Percentiles rank a stretch among this genome's conserved stretches.
These are phyloP conservation scores for Niebla homalea DNA, from an alignment of 495 filamentous ascomycete genomes.

Conservation along the genomic window DNA sequence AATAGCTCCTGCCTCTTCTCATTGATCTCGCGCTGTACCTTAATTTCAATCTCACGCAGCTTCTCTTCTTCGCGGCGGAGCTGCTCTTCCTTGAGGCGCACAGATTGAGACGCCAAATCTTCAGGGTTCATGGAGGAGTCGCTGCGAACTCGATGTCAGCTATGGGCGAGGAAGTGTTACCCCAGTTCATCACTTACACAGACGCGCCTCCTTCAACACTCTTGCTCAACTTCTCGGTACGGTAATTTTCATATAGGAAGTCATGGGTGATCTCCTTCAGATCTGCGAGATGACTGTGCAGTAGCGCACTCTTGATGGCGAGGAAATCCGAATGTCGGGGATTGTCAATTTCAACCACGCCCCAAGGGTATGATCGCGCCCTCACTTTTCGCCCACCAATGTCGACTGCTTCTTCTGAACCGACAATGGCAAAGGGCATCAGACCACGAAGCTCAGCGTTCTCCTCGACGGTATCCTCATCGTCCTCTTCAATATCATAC, in stretches of 20 bases:
- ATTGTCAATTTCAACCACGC: conserved; percentile 97
- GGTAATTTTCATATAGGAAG: conserved; percentile 99
- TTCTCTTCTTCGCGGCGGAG: conserved; percentile 98
- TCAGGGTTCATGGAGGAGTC: conserved; percentile 91
- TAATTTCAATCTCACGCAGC: conserved; percentile 95
- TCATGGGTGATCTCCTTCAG: conserved; percentile 99
- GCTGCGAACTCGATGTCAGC: conserved; percentile 26
- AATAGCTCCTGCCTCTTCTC: conserved; percentile 98
- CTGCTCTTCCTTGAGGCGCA: conserved; percentile 97
- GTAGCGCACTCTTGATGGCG: conserved; percentile 86
- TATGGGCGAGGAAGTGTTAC: background rate
- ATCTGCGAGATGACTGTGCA: conserved; percentile 95
- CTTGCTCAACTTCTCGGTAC: conserved; percentile 99
- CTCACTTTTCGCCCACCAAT: conserved; percentile 83
- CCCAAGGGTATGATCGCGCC: conserved; percentile 96
- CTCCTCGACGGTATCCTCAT: conserved; percentile 98
- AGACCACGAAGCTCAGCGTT: conserved; percentile 92
- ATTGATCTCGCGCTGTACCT: conserved; percentile 98
- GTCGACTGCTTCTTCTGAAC: conserved; percentile 88
- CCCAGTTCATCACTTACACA: conserved; percentile 49
- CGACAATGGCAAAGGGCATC: conserved; percentile 98
- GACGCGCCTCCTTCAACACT: conserved; percentile 82
- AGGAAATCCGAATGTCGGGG: conserved; percentile 97
- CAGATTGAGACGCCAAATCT: conserved; percentile 89
- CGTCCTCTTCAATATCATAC: conserved; percentile 98